phyloP scores from a whole-genome alignment of 2,329 filamentous ascomycete genomes.

The Zymoseptoria brevis region DNA sequence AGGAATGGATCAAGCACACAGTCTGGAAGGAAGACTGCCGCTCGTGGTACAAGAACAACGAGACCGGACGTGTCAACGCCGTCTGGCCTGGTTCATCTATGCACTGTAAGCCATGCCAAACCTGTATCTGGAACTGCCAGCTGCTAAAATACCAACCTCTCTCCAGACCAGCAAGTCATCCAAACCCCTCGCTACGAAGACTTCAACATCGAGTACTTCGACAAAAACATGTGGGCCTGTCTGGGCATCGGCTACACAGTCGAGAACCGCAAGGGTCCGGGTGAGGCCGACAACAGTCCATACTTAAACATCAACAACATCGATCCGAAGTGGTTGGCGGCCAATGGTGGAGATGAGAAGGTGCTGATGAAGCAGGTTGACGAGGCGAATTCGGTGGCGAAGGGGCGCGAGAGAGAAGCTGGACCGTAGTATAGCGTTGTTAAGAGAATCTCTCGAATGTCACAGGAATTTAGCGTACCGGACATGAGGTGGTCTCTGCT shows the following conservation, averaged over 20 bases:
- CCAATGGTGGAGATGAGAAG: slow-evolving; percentile 21
- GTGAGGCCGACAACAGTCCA: slow-evolving; percentile 30
- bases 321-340: slow-evolving; percentile 35
- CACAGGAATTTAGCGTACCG: too few species aligned
- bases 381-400: slow-evolving; percentile 7
- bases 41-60: slow-evolving; percentile 38
- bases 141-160: too few species aligned
- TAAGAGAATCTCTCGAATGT: too few species aligned
- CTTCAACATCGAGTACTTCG: slow-evolving; percentile 34
- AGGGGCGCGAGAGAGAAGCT: not conserved
- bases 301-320: slow-evolving; percentile 35
- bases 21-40: slow-evolving; percentile 43
- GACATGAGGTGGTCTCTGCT: too few species aligned
- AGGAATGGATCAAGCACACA: slow-evolving; percentile 44
- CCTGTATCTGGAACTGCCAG: too few species aligned
- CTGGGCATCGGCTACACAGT: slow-evolving; percentile 36
- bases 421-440: not conserved
- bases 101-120: slow-evolving; percentile 28
- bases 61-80: slow-evolving; percentile 40
- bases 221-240: slow-evolving; percentile 37
- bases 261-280: slow-evolving; percentile 20
- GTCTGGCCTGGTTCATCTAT: slow-evolving; percentile 46
- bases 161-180: slow-evolving; percentile 32
- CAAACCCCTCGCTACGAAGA: slow-evolving; percentile 36
- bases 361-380: slow-evolving; percentile 14